Base-by-base conservation (phyloP, 2,329 filamentous ascomycete species). In the Botrytis fragariae region DNA sequence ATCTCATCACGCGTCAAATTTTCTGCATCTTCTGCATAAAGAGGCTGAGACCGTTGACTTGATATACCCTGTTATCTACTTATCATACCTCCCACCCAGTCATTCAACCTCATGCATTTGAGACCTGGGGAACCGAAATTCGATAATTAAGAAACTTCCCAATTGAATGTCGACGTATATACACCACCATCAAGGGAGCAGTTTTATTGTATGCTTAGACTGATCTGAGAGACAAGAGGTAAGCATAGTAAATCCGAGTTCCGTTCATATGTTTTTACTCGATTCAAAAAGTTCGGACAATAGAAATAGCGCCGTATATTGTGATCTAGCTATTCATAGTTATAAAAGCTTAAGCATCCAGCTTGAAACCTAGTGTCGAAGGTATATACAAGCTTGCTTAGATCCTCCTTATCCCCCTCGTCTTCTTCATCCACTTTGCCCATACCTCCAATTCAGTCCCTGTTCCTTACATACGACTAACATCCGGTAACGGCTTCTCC, bases 401-500 rank as follows among this genome's bases (percentile, higher is more conserved):
- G 18, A 22, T 35, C 22, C 44, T 37, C 32, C 2, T 25, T 16
- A 18, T 65, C 29, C 10, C 37, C 14, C 29, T 57, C 35, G 6
- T 16, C 51, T 16, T 4, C 25, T 20, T 29, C 35, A 37, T 9
- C 25, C 25, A 10, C 14, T 29, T 57, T 29, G 51, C 16, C 12
- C 3, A 29, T 8, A 57, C n/a, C 51, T 29, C 51, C 51, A 57
- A 9, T 29, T 57, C 39, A 54, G 6, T 68, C 10, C 65, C n/a
- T 22, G 4, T 14, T 16, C 35, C 35, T 57, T n/a, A 68, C 35
- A 42, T 22, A 32, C 5, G 9, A 18, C 25, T 61, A 42, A 65
- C 61, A 32, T 45, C 61, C 25, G 69, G 71, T 20, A 51, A 12
- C 10, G 64, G 64, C 44, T 73, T 86, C 71, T 84, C 83, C 76